These are phyloP conservation scores for Boletus bicolor DNA, from an alignment of 768 basidiomycete genomes.

Conservation along the genomic window DNA sequence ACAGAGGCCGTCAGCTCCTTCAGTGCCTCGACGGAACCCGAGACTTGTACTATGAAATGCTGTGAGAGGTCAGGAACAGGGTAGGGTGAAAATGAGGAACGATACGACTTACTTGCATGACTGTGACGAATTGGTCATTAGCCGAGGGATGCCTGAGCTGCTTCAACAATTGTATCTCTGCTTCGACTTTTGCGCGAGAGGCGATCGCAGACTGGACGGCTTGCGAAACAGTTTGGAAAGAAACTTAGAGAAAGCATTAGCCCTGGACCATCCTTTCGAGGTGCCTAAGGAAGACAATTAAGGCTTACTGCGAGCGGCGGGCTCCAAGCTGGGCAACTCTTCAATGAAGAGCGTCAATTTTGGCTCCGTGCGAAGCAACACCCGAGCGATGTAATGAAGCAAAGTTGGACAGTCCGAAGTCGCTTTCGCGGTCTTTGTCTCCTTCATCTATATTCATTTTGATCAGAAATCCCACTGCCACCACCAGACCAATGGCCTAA, in stretches of 20 bases:
- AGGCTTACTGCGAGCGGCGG: constrained; percentile 69
- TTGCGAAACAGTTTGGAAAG: constrained; percentile 61
- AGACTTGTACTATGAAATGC: constrained; percentile 37
- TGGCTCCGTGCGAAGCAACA: constrained; percentile 66
- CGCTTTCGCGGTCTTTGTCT: constrained; percentile 73
- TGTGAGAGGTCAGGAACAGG: constrained; percentile 3
- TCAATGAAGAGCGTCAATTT: constrained; percentile 68
- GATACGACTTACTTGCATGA: constrained; percentile 60
- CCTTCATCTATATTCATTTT: constrained; percentile 58
- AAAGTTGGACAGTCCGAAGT: constrained; percentile 77
- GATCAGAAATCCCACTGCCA: neutral
- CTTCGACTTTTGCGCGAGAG: constrained; percentile 55
- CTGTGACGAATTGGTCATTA: constrained; percentile 59
- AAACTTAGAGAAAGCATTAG: constrained; percentile 47
- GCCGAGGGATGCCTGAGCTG: constrained; percentile 29
- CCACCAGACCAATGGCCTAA: neutral
- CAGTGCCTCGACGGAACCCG: constrained; percentile 59
- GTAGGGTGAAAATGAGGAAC: neutral
- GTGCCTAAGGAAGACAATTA: neutral
- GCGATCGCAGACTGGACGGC: constrained; percentile 54
- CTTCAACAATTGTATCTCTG: constrained; percentile 49
- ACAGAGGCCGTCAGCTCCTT: constrained; percentile 56
- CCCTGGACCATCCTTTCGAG: neutral
- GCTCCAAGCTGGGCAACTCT: constrained; percentile 77
- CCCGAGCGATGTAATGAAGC: constrained; percentile 84